phyloP scores from a whole-genome alignment of 352 stramenopile genomes.

The Saprolegnia diclina region DNA sequence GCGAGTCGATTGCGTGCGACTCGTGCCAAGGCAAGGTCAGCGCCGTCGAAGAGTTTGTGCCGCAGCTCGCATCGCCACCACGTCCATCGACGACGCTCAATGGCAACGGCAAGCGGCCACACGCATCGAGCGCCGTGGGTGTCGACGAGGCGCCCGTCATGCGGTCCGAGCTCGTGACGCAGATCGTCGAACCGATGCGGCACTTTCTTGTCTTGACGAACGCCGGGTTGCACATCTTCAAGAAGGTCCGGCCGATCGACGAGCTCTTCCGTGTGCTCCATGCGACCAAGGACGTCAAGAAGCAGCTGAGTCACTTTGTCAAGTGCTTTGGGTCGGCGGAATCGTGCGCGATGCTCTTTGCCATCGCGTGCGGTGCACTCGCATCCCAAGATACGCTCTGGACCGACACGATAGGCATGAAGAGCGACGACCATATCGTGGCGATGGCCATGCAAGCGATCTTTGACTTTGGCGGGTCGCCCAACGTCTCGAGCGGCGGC shows the following conservation, averaged over 20 bases:
- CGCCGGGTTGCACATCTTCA: constrained; percentile 82
- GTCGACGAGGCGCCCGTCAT: constrained; percentile 37
- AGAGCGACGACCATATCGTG: constrained; percentile 77
- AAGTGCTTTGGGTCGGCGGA: constrained; percentile 80
- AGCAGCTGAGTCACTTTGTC: constrained; percentile 61
- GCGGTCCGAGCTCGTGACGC: constrained; percentile 73
- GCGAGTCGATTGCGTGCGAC: constrained; percentile 68
- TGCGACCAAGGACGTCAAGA: constrained; percentile 58
- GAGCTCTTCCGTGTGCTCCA: constrained; percentile 74
- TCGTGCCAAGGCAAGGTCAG: constrained; percentile 80
- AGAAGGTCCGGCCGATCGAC: constrained; percentile 86
- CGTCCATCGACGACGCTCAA: constrained; percentile 31
- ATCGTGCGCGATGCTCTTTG: constrained; percentile 85
- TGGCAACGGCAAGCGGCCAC: constrained; percentile 34
- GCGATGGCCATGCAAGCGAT: constrained; percentile 70
- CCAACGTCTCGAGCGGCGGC: constrained; percentile 10
- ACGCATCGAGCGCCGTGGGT: neutral
- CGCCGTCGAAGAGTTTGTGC: constrained; percentile 60
- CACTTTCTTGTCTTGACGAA: constrained; percentile 85
- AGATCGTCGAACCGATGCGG: constrained; percentile 73
- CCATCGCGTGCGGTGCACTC: constrained; percentile 60
- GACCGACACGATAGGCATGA: constrained; percentile 31
- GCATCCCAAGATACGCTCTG: neutral
- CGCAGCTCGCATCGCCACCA: constrained; percentile 27
- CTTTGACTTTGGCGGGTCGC: constrained; percentile 61